phyloP scores from a whole-genome alignment of 2,329 filamentous ascomycete genomes.

The Neocatenulostroma microsporum region DNA sequence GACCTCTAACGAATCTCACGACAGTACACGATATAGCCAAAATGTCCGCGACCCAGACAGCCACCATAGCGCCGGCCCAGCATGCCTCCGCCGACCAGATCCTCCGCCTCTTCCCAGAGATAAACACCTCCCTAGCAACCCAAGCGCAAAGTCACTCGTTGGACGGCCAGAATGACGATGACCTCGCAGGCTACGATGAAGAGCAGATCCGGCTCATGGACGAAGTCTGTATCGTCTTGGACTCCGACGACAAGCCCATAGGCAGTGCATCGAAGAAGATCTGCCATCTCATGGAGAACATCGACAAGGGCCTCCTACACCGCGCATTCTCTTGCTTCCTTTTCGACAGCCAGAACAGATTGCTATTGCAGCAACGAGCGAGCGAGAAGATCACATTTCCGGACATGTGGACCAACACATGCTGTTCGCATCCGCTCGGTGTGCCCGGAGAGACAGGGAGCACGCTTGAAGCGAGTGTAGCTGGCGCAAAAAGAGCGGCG shows the following conservation, averaged over 20 bases:
- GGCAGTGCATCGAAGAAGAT: constrained; percentile 97
- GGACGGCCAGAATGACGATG: constrained; percentile 53
- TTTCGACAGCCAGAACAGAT: constrained; percentile 85
- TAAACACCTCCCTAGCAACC: constrained; percentile 53
- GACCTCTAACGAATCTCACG: too few relatives aligned
- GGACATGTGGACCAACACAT: constrained; percentile 99
- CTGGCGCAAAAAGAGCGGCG: constrained; percentile 84
- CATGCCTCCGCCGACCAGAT: constrained; percentile 73
- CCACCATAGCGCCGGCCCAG: constrained; percentile 22
- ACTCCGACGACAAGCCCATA: constrained; percentile 85
- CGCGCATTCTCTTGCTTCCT: constrained; percentile 97
- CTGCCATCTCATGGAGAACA: constrained; percentile 98
- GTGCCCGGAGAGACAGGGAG: constrained; percentile 86
- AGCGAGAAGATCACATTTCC: constrained; percentile 98
- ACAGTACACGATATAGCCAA: constrained; percentile 4
- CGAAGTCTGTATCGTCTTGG: constrained; percentile 94
- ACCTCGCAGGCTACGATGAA: constrained; percentile 85
- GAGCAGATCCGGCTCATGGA: constrained; percentile 99
- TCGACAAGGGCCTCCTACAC: constrained; percentile 89
- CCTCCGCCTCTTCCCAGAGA: constrained; percentile 78
- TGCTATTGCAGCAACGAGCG: constrained; percentile 92
- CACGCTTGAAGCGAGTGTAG: constrained; percentile 68
- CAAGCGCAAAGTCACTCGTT: constrained; percentile 43
- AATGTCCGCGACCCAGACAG: constrained; percentile 27
- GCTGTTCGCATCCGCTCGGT: constrained; percentile 93